These are phyloP conservation scores for Cladophialophora yegresii DNA, from an alignment of 2,329 filamentous ascomycete species.

Conservation along the genomic window DNA sequence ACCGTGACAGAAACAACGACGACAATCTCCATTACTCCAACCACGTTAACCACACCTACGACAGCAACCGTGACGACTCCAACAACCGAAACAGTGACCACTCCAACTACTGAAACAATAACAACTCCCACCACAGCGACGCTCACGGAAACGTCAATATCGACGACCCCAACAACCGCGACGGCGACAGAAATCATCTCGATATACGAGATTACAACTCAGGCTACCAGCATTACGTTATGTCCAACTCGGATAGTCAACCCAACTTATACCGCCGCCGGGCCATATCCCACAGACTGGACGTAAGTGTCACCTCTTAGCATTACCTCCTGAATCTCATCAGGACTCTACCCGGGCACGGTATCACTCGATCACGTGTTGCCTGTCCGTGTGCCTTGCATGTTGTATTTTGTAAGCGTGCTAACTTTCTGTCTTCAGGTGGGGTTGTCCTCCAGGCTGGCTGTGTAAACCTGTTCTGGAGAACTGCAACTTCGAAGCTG, in stretches of 20 bases:
- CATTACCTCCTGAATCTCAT: neutral
- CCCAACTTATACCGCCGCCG: constrained; percentile 39
- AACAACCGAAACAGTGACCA: constrained; percentile 10
- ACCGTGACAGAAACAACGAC: constrained; percentile 28
- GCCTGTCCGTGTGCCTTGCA: neutral
- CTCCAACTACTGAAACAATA: constrained; percentile 10
- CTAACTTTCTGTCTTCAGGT: constrained; percentile 37
- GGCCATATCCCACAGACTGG: constrained; percentile 38
- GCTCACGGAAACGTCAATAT: neutral
- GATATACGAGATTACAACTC: constrained; percentile 14
- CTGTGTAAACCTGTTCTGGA: constrained; percentile 46
- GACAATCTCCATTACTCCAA: constrained; percentile 7
- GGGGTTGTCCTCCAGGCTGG: constrained; percentile 50
- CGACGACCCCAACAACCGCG: constrained; percentile 2
- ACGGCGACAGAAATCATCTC: constrained; percentile 25
- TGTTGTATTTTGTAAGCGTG: neutral
- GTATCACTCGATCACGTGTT: neutral
- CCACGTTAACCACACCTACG: constrained; percentile 12
- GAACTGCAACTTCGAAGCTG: constrained; percentile 46
- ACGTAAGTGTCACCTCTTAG: constrained; percentile 25
- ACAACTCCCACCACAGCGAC: constrained; percentile 1
- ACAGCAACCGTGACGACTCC: constrained; percentile 15
- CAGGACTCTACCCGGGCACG: neutral
- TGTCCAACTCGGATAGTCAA: constrained; percentile 40
- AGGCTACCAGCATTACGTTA: constrained; percentile 34